Conservation (phyloP, 495 filamentous ascomycete species). For the Lasiosphaeriaceae sp. region DNA sequence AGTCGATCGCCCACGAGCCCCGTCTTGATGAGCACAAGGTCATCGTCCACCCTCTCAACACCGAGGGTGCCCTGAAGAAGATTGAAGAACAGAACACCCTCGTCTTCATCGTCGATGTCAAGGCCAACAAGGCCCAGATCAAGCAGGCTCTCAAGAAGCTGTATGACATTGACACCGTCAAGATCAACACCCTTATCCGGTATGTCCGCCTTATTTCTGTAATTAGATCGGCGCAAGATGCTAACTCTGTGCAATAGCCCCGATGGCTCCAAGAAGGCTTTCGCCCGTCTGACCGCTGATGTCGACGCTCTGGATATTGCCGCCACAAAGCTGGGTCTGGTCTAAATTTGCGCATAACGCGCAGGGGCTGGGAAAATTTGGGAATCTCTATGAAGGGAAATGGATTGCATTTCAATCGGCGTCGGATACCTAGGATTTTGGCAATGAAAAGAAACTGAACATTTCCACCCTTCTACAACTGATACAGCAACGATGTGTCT, state of each 20-base stretch:
- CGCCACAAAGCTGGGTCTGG: constrained; percentile 96
- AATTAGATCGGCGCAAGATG: no score
- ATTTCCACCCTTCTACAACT: constrained; percentile 29
- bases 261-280: constrained; percentile 98
- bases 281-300: constrained; percentile 87
- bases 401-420: constrained; percentile 34
- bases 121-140: constrained; percentile 99
- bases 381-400: constrained; percentile 21
- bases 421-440: constrained; percentile 33
- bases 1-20: constrained; percentile 83
- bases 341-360: constrained; percentile 53
- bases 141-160: constrained; percentile 98
- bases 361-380: constrained; percentile 13
- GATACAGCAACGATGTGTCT: neutral
- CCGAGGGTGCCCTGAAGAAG: constrained; percentile 99
- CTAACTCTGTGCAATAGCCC: constrained; percentile 53
- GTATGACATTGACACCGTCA: constrained; percentile 95
- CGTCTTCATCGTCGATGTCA: constrained; percentile 96
- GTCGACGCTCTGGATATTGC: constrained; percentile 99
- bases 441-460: constrained; percentile 33
- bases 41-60: constrained; percentile 83
- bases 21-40: constrained; percentile 92
- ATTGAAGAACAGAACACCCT: constrained; percentile 99
- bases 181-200: constrained; percentile 99
- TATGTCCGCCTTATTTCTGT: no score